These are phyloP conservation scores for Boletus sensibilis DNA, from an alignment of 768 basidiomycete species.

Conservation along the genomic window DNA sequence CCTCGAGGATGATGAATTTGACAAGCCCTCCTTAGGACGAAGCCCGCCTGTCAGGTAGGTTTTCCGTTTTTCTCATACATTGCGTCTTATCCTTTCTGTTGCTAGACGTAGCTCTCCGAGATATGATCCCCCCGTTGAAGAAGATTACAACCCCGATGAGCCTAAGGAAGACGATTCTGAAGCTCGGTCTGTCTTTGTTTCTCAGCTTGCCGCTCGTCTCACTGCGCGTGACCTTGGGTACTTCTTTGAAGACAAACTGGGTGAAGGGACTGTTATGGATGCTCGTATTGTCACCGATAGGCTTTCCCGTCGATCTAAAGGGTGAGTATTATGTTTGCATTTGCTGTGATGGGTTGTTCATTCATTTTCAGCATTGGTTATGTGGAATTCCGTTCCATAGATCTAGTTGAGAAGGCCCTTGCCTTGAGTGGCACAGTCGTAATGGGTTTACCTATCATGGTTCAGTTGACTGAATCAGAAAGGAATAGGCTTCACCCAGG, in stretches of 20 bases:
- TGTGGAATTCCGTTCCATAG: slow-evolving; percentile 91
- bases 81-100: slow-evolving; percentile 6
- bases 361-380: slow-evolving; percentile 81
- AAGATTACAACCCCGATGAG: slow-evolving; percentile 76
- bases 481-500: slow-evolving; percentile 87
- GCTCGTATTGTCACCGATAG: slow-evolving; percentile 95
- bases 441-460: slow-evolving; percentile 96
- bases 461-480: slow-evolving; percentile 96
- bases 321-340: slow-evolving; percentile 49
- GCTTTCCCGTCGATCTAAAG: slow-evolving; percentile 94
- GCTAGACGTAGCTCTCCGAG: slow-evolving; percentile 67
- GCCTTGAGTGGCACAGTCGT: slow-evolving; percentile 91
- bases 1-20: slow-evolving; percentile 34
- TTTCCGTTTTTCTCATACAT: slow-evolving; percentile 7
- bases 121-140: slow-evolving; percentile 67
- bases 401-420: slow-evolving; percentile 88
- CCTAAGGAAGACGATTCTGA: slow-evolving; percentile 95
- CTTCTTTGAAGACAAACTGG: slow-evolving; percentile 97
- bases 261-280: slow-evolving; percentile 91
- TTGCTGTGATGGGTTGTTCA: background rate
- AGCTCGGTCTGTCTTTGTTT: slow-evolving; percentile 97
- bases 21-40: slow-evolving; percentile 34
- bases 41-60: slow-evolving; percentile 47
- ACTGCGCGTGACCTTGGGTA: slow-evolving; percentile 96
- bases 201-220: slow-evolving; percentile 94